A percentile compares a stretch with the other conserved stretches of the same genome.
Conservation (phyloP, 2,329 filamentous ascomycete genomes). For the Shiraia sp. region DNA sequence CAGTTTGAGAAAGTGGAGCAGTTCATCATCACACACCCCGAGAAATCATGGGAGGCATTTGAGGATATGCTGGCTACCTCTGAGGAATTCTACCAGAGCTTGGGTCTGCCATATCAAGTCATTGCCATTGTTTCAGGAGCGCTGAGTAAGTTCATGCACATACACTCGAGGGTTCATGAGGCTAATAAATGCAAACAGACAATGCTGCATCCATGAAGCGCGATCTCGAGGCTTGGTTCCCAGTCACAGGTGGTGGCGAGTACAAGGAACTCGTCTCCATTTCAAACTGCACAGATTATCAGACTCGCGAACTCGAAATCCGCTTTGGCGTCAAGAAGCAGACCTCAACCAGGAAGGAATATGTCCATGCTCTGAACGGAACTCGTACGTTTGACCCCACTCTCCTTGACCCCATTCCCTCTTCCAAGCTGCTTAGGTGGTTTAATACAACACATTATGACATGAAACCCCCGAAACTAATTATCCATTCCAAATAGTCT, state of each 20-base stretch:
- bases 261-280: conserved; percentile 98
- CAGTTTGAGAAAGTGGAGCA: conserved; percentile 77
- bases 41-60: conserved; percentile 85
- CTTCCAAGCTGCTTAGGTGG: too few relatives aligned
- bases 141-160: conserved; percentile 61
- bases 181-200: conserved; percentile 15
- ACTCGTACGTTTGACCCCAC: conserved; percentile 47
- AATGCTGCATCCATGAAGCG: conserved; percentile 74
- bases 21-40: conserved; percentile 67
- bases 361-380: conserved; percentile 90
- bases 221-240: conserved; percentile 86
- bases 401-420: background rate
- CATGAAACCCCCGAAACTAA: too few relatives aligned
- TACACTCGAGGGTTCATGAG: too few relatives aligned
- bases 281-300: conserved; percentile 98
- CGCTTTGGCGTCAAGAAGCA: conserved; percentile 86
- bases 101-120: conserved; percentile 87
- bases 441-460: too few relatives aligned
- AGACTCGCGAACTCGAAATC: conserved; percentile 91
- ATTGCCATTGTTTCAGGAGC: conserved; percentile 96
- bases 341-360: conserved; percentile 76
- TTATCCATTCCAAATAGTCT: conserved; percentile 53
- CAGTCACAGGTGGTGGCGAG: conserved; percentile 66
- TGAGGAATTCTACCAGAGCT: conserved; percentile 92
- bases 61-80: conserved; percentile 89